Evolutionary conservation across 23 red algal genomes (phyloP), one percentile per base, ranked within the genome.

Genomic region (Gracilariopsis chorda): DNA sequence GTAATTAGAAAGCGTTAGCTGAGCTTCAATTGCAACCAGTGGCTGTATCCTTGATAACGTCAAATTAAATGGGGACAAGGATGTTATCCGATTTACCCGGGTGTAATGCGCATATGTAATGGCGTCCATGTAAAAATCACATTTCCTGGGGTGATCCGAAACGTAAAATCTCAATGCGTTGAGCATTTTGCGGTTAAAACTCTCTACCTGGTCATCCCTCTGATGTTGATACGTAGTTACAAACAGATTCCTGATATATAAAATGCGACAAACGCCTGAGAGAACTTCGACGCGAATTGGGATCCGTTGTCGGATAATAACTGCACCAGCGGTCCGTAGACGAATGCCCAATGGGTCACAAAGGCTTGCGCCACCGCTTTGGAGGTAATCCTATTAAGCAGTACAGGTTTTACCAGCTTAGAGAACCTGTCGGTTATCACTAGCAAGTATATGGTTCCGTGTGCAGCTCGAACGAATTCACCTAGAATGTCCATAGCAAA

Each of bases 331-430:
- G 47, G 57, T 40, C 27, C 56, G 42, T 47, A 48, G 9, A 19
- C 23, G 62, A 86, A 86, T 17, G 23, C n/a, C 67, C 7, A 60
- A 25, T 60, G 55, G 19, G 55, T 60, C 6, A 60, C 55, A 7
- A 60, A 60, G 7, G 55, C 55, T n/a, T n/a, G 55, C 29, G 55
- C 55, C 7, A 60, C 55, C 6, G 55, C 29, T 12, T 7, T 5
- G 6, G 55, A 19, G 6, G 55, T 60, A 60, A 60, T 60, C 19
- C 55, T 19, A 27, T 60, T 56, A 9, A 90, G 36, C 20, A 71
- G 68, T 35, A 90, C 86, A 5, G 73, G 28, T 29, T 23, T 30
- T 20, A 77, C 73, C 34, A 90, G 28, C 48, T 90, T 80, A 20
- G 42, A 61, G 63, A 39, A 61, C 16, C 48, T 21, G 33, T 83